Base-by-base conservation (phyloP, 257 asterid genomes). In the Vinca minor region DNA sequence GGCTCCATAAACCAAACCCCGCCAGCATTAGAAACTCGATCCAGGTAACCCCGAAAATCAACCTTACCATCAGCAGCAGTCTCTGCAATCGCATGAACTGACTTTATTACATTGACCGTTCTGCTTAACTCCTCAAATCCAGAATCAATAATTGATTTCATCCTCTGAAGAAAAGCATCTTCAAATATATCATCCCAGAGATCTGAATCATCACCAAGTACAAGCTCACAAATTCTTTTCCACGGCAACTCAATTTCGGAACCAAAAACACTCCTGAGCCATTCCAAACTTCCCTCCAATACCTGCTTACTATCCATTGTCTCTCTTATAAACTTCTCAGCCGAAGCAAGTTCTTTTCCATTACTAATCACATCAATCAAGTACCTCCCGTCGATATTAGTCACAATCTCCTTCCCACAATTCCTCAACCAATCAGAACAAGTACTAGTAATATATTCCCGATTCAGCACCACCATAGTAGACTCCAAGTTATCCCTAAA, bases 221-320 rank as follows among this genome's bases (percentile, higher is more conserved):
- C 99, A 77, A 93, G 96, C 81, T 93, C 99, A 1, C 85, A 86
- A 3, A 86, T 89, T 67, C 97, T 76, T 74, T 87, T 93, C 99
- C 99, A 93, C 7, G 99, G 99, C 73, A 87, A 79, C 78, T 93
- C 97, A 77, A 89, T 79, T 71, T 93, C 97, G 49, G 99, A 93
- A 72, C 99, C 99, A 76, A 93, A 93, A 65, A 89, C 99, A 75
- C 89, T 85, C 83, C 82, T 89, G 71, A 93, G 89, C 99, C 97
- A 93, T 80, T 89, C 99, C 73, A 93, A 79, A 74, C 99, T 93
- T 62, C 97, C 96, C 76, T 86, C 96, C 71, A 93, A 76, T 15
- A 89, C 95, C 77, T 87, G 95, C 67, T 89, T 93, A 73, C 86
- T 81, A 47, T 87, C 95, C 94, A 87, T 85, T 50, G 99, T 93